Conservation (phyloP, 2,329 filamentous ascomycete species). For the Emergomyces pasteurianus region DNA sequence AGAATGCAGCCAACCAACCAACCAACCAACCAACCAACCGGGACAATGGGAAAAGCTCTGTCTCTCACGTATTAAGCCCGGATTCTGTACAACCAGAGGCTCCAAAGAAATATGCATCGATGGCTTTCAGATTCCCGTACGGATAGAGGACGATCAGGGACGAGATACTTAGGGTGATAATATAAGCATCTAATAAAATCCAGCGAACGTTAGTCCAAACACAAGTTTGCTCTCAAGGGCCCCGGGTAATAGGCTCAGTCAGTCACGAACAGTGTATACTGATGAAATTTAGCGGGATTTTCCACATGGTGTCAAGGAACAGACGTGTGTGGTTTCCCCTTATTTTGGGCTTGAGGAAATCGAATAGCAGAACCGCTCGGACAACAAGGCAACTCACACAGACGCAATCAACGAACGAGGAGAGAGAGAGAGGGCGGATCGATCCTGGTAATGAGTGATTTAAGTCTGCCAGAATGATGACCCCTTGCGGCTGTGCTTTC, state of each 20-base stretch:
- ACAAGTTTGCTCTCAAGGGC: too few species aligned
- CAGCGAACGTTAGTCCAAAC: not conserved
- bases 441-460: not conserved
- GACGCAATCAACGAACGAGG: not conserved
- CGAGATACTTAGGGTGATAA: slow-evolving; percentile 25
- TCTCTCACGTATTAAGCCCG: slow-evolving; percentile 38
- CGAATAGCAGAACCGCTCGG: not conserved
- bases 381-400: not conserved
- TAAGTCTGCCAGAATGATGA: not conserved
- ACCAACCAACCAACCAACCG: not conserved
- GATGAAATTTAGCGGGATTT: slow-evolving; percentile 1
- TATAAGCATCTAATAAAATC: slow-evolving; percentile 28
- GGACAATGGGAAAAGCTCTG: not conserved
- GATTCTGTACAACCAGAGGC: slow-evolving; percentile 39
- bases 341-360: not conserved
- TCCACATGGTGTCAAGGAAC: not conserved
- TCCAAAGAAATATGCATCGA: slow-evolving; percentile 41
- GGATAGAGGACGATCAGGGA: slow-evolving; percentile 25
- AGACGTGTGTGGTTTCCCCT: too few species aligned
- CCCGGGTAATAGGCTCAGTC: not conserved
- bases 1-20: too few species aligned
- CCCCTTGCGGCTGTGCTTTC: not conserved
- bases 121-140: slow-evolving; percentile 28
- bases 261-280: slow-evolving; percentile 2
- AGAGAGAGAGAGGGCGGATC: not conserved